Evolutionary conservation across 2,329 filamentous ascomycete genomes (phyloP), one percentile per base, ranked within the genome.

Genomic region (Hypoxylon sp.): DNA sequence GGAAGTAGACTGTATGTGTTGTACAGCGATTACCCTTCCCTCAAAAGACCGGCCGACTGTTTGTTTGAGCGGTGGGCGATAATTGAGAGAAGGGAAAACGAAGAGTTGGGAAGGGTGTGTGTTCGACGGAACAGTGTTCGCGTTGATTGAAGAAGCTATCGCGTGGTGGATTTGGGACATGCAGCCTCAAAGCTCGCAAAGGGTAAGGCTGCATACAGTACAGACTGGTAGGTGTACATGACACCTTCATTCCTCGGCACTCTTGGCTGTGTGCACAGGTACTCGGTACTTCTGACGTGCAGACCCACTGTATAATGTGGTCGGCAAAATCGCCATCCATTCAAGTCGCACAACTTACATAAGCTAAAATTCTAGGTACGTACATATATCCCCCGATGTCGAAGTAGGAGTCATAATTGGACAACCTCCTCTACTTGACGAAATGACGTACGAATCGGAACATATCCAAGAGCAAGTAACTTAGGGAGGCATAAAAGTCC

Each of bases 21-120:
- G 70, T 72, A 70, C 69, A 70, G 68, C 68, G 66, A 75, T 66
- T 72, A 73, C 71, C 63, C 65, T 74, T 68, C 58, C 67, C 68
- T 47, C 47, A 50, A 71, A 69, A 47, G 44, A 60, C 67, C 63
- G 46, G 67, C 67, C 69, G 73, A 72, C 44, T 60, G 71, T 62
- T 42, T 37, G 50, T 56, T 27, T 61, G 51, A 62, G 50, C 58
- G 27, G 63, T 44, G 52, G 56, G 35, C 46, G 56, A 54, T 24
- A 44, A 57, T 58, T 54, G 62, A 66, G 60, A 65, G 65, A 65
- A 68, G 62, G 35, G 52, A 52, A 62, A 62, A 59, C n/a, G 53
- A 42, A 53, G 60, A 48, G 56, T 68, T 65, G 65, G 62, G 46
- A 48, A 48, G 46, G 63, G 39, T 59, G 42, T n/a, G 37, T 21